Conservation (phyloP, 179 eudicot species). For the Nepenthes alata region DNA sequence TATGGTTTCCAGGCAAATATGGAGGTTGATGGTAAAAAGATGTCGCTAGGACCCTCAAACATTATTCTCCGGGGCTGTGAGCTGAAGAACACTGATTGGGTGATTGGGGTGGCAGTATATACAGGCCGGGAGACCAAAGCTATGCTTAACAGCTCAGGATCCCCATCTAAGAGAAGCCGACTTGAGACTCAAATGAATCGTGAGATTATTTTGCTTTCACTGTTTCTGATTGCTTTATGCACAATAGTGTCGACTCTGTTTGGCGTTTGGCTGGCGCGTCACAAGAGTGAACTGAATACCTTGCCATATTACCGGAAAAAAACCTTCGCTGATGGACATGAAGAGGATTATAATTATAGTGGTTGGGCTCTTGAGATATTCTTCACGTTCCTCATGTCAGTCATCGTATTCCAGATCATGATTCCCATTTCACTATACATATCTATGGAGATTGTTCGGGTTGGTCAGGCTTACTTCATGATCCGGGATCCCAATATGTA, state of each 20-base stretch:
- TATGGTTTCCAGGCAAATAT: slow-evolving; percentile 86
- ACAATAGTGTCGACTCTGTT: slow-evolving; percentile 55
- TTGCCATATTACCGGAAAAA: slow-evolving; percentile 63
- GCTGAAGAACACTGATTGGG: slow-evolving; percentile 91
- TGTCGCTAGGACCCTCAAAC: slow-evolving; percentile 93
- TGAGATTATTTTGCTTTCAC: slow-evolving; percentile 74
- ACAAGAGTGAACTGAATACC: slow-evolving; percentile 48
- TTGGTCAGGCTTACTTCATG: slow-evolving; percentile 99
- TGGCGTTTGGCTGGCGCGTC: slow-evolving; percentile 66
- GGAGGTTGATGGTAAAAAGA: slow-evolving; percentile 83
- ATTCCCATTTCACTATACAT: slow-evolving; percentile 91
- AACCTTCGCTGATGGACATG: slow-evolving; percentile 34
- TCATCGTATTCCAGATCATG: slow-evolving; percentile 91
- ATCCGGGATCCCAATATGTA: slow-evolving; percentile 59
- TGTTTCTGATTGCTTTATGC: slow-evolving; percentile 68
- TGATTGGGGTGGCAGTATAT: slow-evolving; percentile 80
- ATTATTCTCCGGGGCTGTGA: slow-evolving; percentile 92
- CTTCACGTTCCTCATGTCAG: slow-evolving; percentile 89
- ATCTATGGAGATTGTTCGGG: slow-evolving; percentile 98
- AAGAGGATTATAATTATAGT: slow-evolving; percentile 50
- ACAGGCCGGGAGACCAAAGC: slow-evolving; percentile 94
- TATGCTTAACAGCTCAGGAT: slow-evolving; percentile 96
- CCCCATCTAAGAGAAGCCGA: slow-evolving; percentile 91
- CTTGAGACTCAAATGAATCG: slow-evolving; percentile 87
- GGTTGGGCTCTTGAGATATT: slow-evolving; percentile 81